Base-by-base conservation (phyloP, 176 grass and related monocot genomes). In the Oryza officinalis region DNA sequence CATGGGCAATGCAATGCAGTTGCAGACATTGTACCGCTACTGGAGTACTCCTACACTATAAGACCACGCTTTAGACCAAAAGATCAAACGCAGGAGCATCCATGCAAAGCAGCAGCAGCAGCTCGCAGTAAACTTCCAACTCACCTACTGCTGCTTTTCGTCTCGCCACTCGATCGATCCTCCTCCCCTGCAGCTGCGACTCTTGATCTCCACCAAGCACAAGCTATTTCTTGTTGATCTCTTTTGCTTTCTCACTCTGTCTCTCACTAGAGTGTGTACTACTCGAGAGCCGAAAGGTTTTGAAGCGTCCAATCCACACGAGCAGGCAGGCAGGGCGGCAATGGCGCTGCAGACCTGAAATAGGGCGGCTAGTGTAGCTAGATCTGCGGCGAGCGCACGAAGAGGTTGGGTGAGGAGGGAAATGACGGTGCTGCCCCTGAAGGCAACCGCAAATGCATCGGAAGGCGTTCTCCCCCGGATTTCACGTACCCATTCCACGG, bases 251-350 rank as follows among this genome's bases (percentile, higher is more conserved):
- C 43, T 41, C 40, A 10, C 40, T 47, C 45, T 47, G 6, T 47
- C 14, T 79, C 41, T 12, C 15, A 66, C 3, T 32, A 32, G 32
- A 32, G 32, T 32, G 32, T 32, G 32, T n/a, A n/a, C n/a, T n/a
- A n/a, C n/a, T n/a, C n/a, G n/a, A n/a, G n/a, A n/a, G n/a, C n/a
- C n/a, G n/a, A n/a, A n/a, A n/a, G n/a, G n/a, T 32, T 81, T 76
- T 81, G 8, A 82, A 83, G 31, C 18, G 82, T 91, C 89, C 70
- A 88, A 81, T 91, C 89, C 77, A 85, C 81, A 88, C 77, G 86
- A 66, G 77, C 41, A 40, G 74, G 66, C 40, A 37, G 18, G 22
- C 27, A 3, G 5, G 10, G 10, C 3, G 47, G 52, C 57, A 61
- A 11, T 11, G 57, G 57, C 6, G 9, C 57, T 61, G 57, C 9